Evolutionary conservation across 1,284 basidiomycete species (phyloP), one percentile per base, ranked within the genome.

Genomic region (Ustilago xerochloae): DNA sequence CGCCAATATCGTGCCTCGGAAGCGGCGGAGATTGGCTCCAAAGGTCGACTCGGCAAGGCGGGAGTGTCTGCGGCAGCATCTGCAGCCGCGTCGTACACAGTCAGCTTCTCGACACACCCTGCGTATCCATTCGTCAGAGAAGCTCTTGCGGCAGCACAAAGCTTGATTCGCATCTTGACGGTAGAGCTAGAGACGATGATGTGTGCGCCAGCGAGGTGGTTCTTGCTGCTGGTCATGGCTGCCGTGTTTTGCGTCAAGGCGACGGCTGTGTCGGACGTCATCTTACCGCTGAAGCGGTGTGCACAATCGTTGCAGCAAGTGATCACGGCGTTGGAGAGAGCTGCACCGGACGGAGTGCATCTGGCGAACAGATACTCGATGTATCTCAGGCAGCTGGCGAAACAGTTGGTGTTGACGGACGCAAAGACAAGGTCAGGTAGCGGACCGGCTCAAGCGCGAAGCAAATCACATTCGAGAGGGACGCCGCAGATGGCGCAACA

Each of bases 161-260:
- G 68, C 48, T 57, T 78, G 49, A 74, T 74, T 30, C 63, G 71
- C 26, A 75, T 78, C 53, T 32, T 78, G 20, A 75, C 72, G 6
- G 61, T 72, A 29, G 72, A 78, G 41, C 39, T 78, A 20, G 66
- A 72, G 55, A 75, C 62, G 29, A 68, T 78, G 65, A 75, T 73
- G 59, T 78, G 68, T 33, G 76, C 76, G 10, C 76, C 76, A 12
- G 70, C 76, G 10, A 46, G 76, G n/a, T 75, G 67, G 72, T 78
- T 75, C 45, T 59, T 78, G 47, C 53, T 74, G 47, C 59, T 78
- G 13, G 76, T 78, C n/a, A 70, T 74, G 60, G 75, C 75, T 6
- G 67, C 63, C 4, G 57, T 77, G 28, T 77, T 77, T 32, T 70
- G 71, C 29, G 70, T 77, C 63, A 77, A 77, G 33, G 67, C 72